Evolutionary conservation across 768 basidiomycete genomes (phyloP), one percentile per base, ranked within the genome.

Genomic region (Infundibulicybe gibba): DNA sequence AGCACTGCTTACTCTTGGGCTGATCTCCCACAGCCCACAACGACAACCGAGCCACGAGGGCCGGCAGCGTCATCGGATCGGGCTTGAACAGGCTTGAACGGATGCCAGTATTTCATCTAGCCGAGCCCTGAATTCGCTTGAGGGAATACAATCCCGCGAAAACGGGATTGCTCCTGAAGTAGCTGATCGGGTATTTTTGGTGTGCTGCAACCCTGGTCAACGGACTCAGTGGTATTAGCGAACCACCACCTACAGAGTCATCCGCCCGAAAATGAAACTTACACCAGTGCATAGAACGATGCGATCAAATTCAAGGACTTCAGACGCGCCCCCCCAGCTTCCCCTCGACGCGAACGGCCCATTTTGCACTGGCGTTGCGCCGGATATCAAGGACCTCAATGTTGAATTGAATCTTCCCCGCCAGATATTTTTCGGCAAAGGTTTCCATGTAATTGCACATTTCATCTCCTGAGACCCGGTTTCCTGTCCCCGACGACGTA

Each of bases 371-470:
- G 17, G 4, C 35, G 17, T 14, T 14, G 6, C 35, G 14, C 14
- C n/a, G 17, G 14, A 79, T 61, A 13, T 66, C 61, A 21, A 71
- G 41, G 16, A 79, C 62, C 40, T 75, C 68, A 0, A 63, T 69
- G 2, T 61, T 64, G 4, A 77, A 68, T 2, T 47, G 25, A 20
- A 63, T 67, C 3, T 59, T 49, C n/a, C 17, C 46, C 5, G 40
- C 41, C 14, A 81, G 60, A 45, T 72, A 79, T 0, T 34, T 60
- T 3, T 66, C 54, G 1, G 70, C 63, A 46, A 79, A 80, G 3
- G 47, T 57, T 45, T 76, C 64, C 67, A 81, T 68, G 56, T 82
- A 82, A 5, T 50, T 49, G 0, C 59, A 54, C 63, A 81, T 62
- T 50, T 79, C 76, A 8, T 69, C 59, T 12, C 79, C 80, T 15